Percentiles rank a stretch among this genome's conserved stretches.
Conservation (phyloP, 257 asterid species). For the Mitragyna speciosa region DNA sequence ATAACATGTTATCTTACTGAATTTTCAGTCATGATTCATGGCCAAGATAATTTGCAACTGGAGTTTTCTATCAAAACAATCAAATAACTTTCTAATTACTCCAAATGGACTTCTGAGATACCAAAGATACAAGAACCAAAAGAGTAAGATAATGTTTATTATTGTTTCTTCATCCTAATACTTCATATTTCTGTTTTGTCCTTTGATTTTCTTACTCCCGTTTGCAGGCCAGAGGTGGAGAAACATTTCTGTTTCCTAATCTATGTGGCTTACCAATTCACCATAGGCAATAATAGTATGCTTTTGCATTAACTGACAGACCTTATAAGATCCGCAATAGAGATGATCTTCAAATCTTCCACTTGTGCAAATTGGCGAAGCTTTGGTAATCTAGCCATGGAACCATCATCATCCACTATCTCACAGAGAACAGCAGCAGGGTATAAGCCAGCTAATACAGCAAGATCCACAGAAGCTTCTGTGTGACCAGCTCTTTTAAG, state of each 20-base stretch:
- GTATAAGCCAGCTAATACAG: slow-evolving; percentile 25
- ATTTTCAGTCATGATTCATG: not conserved
- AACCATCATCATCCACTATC: slow-evolving; percentile 33
- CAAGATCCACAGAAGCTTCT: slow-evolving; percentile 37
- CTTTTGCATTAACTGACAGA: not conserved
- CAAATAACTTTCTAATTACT: not conserved
- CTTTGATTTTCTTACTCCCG: not conserved
- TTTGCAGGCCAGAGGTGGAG: not conserved
- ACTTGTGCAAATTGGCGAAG: slow-evolving; percentile 25
- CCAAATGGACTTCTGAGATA: not conserved
- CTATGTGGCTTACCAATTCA: not conserved
- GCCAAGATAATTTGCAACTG: not conserved
- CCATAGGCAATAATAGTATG: not conserved
- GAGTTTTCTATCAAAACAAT: not conserved
- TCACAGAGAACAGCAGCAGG: slow-evolving; percentile 34
- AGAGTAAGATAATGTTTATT: not conserved
- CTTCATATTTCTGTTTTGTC: not conserved
- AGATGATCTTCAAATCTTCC: slow-evolving; percentile 24
- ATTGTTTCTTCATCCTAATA: not conserved
- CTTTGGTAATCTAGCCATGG: slow-evolving; percentile 31
- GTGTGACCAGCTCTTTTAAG: slow-evolving; percentile 36
- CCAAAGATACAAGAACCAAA: not conserved
- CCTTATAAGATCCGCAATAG: slow-evolving; percentile 35
- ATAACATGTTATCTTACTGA: not conserved
- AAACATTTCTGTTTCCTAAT: not conserved